These are phyloP conservation scores for Russula ochroleuca DNA, from an alignment of 768 basidiomycete species.

Conservation along the genomic window DNA sequence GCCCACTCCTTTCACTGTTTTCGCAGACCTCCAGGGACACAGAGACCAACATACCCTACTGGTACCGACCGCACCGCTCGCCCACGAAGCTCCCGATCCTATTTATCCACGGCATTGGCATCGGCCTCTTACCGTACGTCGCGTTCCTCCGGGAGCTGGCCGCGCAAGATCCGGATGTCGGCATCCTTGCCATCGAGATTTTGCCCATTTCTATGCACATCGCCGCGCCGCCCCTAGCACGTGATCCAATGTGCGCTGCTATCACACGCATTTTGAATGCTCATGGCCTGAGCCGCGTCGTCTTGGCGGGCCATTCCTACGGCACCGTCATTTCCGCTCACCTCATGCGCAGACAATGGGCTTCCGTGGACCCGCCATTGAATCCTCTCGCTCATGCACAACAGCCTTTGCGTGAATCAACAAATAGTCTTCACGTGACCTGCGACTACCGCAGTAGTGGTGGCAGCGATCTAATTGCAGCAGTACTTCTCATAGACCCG, in stretches of 20 bases:
- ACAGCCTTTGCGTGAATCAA: background rate
- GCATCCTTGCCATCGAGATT: constrained; percentile 56
- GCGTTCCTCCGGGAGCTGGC: constrained; percentile 48
- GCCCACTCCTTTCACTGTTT: constrained; percentile 41
- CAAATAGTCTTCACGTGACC: too few species aligned
- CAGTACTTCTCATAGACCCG: constrained; percentile 55
- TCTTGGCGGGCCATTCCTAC: constrained; percentile 56
- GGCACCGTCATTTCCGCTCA: constrained; percentile 56
- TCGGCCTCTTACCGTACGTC: constrained; percentile 57
- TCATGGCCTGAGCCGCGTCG: constrained; percentile 39
- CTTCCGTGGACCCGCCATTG: background rate
- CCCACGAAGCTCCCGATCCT: constrained; percentile 47
- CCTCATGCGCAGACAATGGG: constrained; percentile 41
- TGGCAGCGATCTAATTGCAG: constrained; percentile 37
- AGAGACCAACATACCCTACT: constrained; percentile 38
- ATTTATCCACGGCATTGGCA: constrained; percentile 70
- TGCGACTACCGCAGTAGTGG: background rate
- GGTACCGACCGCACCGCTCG: constrained; percentile 50
- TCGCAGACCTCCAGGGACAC: constrained; percentile 39
- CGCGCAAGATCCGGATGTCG: constrained; percentile 45
- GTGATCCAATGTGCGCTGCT: constrained; percentile 40
- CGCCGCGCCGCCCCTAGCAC: constrained; percentile 46
- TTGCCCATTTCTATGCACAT: constrained; percentile 60
- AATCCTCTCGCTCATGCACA: constrained; percentile 9
- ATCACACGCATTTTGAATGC: constrained; percentile 45